Base-by-base conservation (phyloP, 768 basidiomycete genomes). In the Collybia mongolica region DNA sequence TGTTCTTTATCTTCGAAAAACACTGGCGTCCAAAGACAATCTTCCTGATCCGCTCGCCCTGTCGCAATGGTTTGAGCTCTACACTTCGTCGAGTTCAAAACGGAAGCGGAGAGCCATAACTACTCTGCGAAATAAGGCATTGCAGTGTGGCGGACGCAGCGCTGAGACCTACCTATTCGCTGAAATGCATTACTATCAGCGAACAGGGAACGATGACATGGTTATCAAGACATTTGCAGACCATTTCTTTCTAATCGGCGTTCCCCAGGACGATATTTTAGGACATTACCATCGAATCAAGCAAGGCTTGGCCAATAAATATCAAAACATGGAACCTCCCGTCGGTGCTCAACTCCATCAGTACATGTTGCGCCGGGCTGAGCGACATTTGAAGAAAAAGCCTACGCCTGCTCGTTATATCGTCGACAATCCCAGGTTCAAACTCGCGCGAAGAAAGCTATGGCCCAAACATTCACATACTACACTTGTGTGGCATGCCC, bases 191-290 rank as follows among this genome's bases (percentile, higher is more conserved):
- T 72, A 67, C 54, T 73, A 77, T 50, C 59, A 61, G 6, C 65
- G 63, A 5, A 44, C 55, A 17, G 45, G 50, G 6, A 53, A 61
- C 15, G 57, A 64, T 37, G 48, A 57, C 15, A 63, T 72, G 19
- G 67, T 78, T 49, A 62, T 83, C 43, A 51, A 66, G 41, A 66
- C 75, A 0, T 89, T 81, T 58, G 62, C 65, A 11, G 69, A 75
- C 5, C 72, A 80, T 46, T 87, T 84, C 56, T 74, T 73, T 48
- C 53, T 72, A 6, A 64, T 72, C 32, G 84, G 81, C 12, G 67
- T 88, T n/a, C 83, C 86, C 24, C 46, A 68, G 29, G 61, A 68
- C 7, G 61, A 67, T 0, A 51, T 77, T 12, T 41, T 73, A 53
- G 26, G 29, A 8, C 52, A 29, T 2, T 56, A 63, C 51, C 39